These are phyloP conservation scores for Penicillium sp. DNA, from an alignment of 2,329 filamentous ascomycete genomes.

Conservation along the genomic window DNA sequence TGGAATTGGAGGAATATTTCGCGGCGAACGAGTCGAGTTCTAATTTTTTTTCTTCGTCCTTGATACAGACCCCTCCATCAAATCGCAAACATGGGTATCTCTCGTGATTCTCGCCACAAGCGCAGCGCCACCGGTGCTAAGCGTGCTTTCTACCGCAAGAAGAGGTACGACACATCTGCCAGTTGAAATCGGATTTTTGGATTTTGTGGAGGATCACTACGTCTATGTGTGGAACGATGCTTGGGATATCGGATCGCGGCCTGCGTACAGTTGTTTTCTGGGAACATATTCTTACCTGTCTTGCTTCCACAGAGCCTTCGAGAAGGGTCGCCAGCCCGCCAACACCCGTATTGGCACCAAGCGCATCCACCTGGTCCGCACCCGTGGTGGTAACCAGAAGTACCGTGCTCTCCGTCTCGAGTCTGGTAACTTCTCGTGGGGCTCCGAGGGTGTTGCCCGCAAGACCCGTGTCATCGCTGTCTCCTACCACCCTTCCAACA, in stretches of 20 bases:
- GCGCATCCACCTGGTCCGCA: slow-evolving; percentile 95
- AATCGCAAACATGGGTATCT: slow-evolving; percentile 96
- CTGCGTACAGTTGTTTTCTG: background rate
- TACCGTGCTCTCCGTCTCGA: slow-evolving; percentile 99
- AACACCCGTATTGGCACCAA: slow-evolving; percentile 99
- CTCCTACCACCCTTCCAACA: slow-evolving; percentile 99
- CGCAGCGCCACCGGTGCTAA: slow-evolving; percentile 98
- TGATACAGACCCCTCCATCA: slow-evolving; percentile 55
- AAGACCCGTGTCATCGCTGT: slow-evolving; percentile 99
- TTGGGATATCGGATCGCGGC: background rate
- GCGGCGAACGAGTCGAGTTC: slow-evolving; percentile 17
- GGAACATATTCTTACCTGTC: slow-evolving; percentile 60
- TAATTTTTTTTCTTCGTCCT: slow-evolving; percentile 16
- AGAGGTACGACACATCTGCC: slow-evolving; percentile 58
- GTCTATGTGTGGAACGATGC: slow-evolving; percentile 2
- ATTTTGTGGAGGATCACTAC: background rate
- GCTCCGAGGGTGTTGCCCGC: slow-evolving; percentile 94
- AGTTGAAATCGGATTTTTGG: slow-evolving; percentile 48
- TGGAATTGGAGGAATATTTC: slow-evolving; percentile 15
- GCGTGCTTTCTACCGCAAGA: slow-evolving; percentile 81
- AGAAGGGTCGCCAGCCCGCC: slow-evolving; percentile 98
- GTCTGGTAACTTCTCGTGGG: slow-evolving; percentile 99
- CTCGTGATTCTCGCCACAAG: slow-evolving; percentile 99
- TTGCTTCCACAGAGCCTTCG: slow-evolving; percentile 90
- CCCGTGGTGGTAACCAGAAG: slow-evolving; percentile 98